These are phyloP conservation scores for Saprolegnia parasitica DNA, from an alignment of 352 stramenopile species.

Conservation along the genomic window DNA sequence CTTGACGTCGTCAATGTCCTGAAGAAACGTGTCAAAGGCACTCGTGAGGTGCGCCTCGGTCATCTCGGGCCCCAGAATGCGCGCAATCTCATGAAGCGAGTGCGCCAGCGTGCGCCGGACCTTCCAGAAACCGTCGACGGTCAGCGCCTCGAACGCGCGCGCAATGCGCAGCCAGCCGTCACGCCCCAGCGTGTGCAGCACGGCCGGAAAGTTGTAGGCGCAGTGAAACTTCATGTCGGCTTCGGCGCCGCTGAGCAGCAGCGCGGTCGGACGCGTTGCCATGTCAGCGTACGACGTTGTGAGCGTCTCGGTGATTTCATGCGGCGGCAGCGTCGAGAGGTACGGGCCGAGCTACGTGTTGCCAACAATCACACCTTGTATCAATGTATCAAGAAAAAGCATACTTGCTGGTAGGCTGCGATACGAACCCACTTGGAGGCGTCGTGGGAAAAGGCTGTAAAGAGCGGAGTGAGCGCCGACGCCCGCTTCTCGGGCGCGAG, in stretches of 20 bases:
- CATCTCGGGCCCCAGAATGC: constrained; percentile 73
- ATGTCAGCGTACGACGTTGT: constrained; percentile 83
- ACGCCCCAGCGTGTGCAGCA: constrained; percentile 73
- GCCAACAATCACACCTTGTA: background rate
- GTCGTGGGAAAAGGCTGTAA: constrained; percentile 85
- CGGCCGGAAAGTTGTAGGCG: constrained; percentile 87
- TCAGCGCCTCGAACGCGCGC: constrained; percentile 72
- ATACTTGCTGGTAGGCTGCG: constrained; percentile 90
- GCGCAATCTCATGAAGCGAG: constrained; percentile 86
- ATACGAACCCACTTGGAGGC: constrained; percentile 91
- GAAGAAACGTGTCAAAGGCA: constrained; percentile 80
- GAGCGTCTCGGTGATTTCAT: constrained; percentile 75
- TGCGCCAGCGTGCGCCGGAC: constrained; percentile 89
- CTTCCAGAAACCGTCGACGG: constrained; percentile 82
- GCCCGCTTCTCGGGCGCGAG: constrained; percentile 68
- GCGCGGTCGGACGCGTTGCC: constrained; percentile 46
- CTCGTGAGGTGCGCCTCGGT: constrained; percentile 73
- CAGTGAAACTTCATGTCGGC: constrained; percentile 90
- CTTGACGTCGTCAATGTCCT: constrained; percentile 76
- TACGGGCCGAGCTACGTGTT: constrained; percentile 51
- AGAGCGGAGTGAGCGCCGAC: constrained; percentile 82
- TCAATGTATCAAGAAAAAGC: background rate
- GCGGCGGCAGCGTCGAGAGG: constrained; percentile 74
- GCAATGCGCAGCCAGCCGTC: constrained; percentile 71
- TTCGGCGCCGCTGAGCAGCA: constrained; percentile 63